Base-by-base conservation (phyloP, 2,329 filamentous ascomycete species). In the Venturia pyrina region DNA sequence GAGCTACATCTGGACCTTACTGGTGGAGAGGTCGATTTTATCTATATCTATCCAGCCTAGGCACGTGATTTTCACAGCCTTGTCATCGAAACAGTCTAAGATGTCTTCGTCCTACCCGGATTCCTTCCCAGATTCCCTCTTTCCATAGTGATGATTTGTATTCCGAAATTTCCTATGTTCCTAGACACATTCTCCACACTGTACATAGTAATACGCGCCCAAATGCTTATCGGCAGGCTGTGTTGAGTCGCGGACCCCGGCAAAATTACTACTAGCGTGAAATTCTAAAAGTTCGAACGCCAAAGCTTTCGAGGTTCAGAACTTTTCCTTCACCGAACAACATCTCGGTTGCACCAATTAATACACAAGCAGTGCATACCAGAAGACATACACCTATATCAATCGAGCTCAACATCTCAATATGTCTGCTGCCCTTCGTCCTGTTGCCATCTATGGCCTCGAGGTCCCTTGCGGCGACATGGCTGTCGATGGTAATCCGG, bases 381-480 rank as follows among this genome's bases (percentile, higher is more conserved):
- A 37, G 53, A 37, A 37, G 19, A 59, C 32, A 40, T 4, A 34
- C 53, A 59, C 53, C 37, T 59, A 59, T 19, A 37, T n/a, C 7
- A 1, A 19, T 59, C 19, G 28, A 34, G 53, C 24, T n/a, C 11
- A 21, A 37, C n/a, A n/a, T 10, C 11, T 10, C 72, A 71, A 70
- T 68, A 78, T 78, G 76, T 53, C 48, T 32, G 67, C 73, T 56
- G 70, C 69, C 67, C 68, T 75, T 66, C 70, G 75, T 67, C 85
- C 83, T 75, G 89, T 95, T 78, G 90, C 90, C 77, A 84, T 98
- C 76, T 99, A 95, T 77, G 92, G 93, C 79, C 89, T 97, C 71
- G 88, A 91, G 82, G 90, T 98, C 78, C 92, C 92, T 72, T 84
- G 90, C 72, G 91, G 89, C 75, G 90, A 91, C 78, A 82, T 91